phyloP scores from a whole-genome alignment of 768 basidiomycete genomes.

The Rhizopogon roseolus region DNA sequence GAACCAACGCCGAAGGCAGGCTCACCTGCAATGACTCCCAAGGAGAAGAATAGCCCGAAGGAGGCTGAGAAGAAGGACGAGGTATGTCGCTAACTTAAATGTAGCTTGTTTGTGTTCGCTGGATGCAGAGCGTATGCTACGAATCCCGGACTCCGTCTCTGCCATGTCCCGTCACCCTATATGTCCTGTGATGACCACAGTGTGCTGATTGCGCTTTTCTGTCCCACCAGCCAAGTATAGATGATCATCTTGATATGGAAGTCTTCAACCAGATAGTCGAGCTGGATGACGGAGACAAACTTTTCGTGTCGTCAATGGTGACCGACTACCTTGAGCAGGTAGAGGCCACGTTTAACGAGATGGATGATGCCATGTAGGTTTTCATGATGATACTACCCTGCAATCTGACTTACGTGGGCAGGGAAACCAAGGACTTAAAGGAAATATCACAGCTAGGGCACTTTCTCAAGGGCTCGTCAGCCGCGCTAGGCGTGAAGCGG shows the following conservation, averaged over 20 bases:
- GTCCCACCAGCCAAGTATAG: slow-evolving; percentile 8
- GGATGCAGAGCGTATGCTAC: not conserved
- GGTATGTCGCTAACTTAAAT: slow-evolving; percentile 13
- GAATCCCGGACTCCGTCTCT: not conserved
- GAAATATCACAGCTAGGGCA: slow-evolving; percentile 78
- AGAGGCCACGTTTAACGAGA: slow-evolving; percentile 63
- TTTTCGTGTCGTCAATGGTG: slow-evolving; percentile 79
- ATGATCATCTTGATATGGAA: slow-evolving; percentile 67
- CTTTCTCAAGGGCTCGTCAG: slow-evolving; percentile 96
- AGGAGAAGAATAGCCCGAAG: slow-evolving; percentile 1
- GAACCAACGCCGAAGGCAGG: slow-evolving; percentile 11
- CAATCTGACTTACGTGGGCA: slow-evolving; percentile 25
- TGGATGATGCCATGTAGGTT: slow-evolving; percentile 78
- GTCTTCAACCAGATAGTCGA: slow-evolving; percentile 86
- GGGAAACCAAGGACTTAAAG: slow-evolving; percentile 52
- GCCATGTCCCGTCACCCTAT: not conserved
- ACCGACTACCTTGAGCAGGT: slow-evolving; percentile 81
- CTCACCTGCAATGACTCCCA: slow-evolving; percentile 5
- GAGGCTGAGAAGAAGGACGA: slow-evolving; percentile 21
- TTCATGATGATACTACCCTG: slow-evolving; percentile 5
- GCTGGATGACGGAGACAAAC: slow-evolving; percentile 73
- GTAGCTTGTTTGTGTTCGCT: not conserved
- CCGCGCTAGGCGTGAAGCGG: slow-evolving; percentile 78
- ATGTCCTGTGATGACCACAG: not conserved
- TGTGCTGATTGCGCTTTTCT: slow-evolving; percentile 6